These are phyloP conservation scores for Vitis rupestris DNA, from an alignment of 164 flowering plant genomes.

Conservation along the genomic window DNA sequence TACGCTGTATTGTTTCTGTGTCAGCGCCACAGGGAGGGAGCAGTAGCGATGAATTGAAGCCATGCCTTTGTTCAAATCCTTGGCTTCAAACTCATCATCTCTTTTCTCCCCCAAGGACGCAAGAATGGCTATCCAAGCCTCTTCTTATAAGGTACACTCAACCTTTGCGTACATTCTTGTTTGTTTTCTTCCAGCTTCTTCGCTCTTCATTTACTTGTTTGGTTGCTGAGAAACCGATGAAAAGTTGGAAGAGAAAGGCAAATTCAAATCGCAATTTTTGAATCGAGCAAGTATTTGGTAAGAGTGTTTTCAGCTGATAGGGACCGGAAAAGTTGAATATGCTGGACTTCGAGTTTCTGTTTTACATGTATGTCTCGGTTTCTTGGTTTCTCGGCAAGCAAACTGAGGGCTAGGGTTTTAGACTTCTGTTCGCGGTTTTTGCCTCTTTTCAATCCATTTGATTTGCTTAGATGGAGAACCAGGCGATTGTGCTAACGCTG, in stretches of 20 bases:
- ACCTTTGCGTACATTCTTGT: too few species aligned
- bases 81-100: conserved; percentile 26
- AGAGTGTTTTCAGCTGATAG: too few species aligned
- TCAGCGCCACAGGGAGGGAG: too few species aligned
- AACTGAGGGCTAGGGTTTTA: not conserved
- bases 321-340: too few species aligned
- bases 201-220: not conserved
- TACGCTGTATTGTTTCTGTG: too few species aligned
- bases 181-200: not conserved
- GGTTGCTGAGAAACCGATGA: not conserved
- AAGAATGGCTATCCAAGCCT: conserved; percentile 30
- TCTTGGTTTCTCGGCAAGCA: not conserved
- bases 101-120: conserved; percentile 25
- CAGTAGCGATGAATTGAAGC: too few species aligned
- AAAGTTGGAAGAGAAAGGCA: not conserved
- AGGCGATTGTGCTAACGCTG: too few species aligned
- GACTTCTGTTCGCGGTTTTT: not conserved
- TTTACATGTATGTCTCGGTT: not conserved
- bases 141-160: conserved; percentile 30
- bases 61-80: conserved; percentile 23
- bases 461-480: not conserved
- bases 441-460: not conserved
- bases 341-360: too few species aligned
- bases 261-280: too few species aligned
- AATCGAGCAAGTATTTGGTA: too few species aligned